Percentiles rank a stretch among this genome's conserved stretches.
These are phyloP conservation scores for Citrus maxima DNA, from an alignment of 345 rosid genomes.

Conservation along the genomic window DNA sequence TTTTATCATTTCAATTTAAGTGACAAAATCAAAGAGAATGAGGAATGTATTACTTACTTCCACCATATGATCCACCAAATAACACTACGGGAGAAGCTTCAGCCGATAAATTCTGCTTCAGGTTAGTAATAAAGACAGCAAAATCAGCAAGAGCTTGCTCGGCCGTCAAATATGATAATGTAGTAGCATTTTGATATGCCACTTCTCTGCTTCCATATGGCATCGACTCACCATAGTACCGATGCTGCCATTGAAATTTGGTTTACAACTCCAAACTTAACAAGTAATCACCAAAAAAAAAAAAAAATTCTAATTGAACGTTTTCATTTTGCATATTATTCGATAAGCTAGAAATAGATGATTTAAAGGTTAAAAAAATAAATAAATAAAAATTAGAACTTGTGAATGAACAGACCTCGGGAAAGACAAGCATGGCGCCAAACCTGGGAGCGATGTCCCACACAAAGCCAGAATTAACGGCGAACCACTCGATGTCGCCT, in stretches of 20 bases:
- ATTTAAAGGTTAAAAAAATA: background rate
- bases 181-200: constrained; percentile 69
- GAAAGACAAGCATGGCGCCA: constrained; percentile 78
- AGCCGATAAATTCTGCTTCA: constrained; percentile 82
- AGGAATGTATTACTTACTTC: constrained; percentile 52
- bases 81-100: constrained; percentile 79
- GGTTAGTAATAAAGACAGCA: constrained; percentile 60
- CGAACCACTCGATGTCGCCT: constrained; percentile 87
- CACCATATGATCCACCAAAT: constrained; percentile 97
- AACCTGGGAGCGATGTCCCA: constrained; percentile 83
- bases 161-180: constrained; percentile 65
- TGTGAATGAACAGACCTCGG: constrained; percentile 46
- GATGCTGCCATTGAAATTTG: constrained; percentile 47
- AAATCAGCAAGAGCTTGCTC: constrained; percentile 98
- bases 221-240: constrained; percentile 80
- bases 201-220: constrained; percentile 65
- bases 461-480: constrained; percentile 64
- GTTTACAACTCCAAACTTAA: background rate
- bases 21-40: background rate
- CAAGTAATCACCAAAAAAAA: background rate
- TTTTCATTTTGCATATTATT: background rate
- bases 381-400: background rate
- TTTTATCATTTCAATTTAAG: background rate
- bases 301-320: background rate
- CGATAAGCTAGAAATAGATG: background rate